Evolutionary conservation across 1,284 basidiomycete species (phyloP), one percentile per base, ranked within the genome.

Genomic region (Naganishia sp.): DNA sequence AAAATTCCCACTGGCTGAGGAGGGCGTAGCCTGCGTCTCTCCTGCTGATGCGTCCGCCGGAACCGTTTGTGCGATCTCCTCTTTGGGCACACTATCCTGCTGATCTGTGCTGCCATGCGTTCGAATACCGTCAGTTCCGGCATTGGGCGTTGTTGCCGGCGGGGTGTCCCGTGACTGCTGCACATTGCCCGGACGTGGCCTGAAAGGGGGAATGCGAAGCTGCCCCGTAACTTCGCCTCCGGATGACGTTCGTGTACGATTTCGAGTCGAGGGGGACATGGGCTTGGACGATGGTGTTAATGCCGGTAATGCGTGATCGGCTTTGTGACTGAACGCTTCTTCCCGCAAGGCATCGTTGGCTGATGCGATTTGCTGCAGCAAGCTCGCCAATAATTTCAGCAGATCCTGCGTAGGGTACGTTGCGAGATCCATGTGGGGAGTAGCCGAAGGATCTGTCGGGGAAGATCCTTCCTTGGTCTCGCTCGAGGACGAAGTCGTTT

Each of bases 311-410:
- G 21, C 23, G 7, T n/a, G 32, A 17, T 61, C 58, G 15, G 58
- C 32, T 50, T 41, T 50, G 32, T n/a, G 23, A 9, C 18, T 50
- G 57, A 47, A 49, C 13, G 51, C 50, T 18, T 79, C 77, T 15
- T 73, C 71, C 17, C 79, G 74, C 21, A 82, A 73, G 23, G 77
- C 83, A 81, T 97, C 94, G 78, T 98, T 98, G 5, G 92, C 88
- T 2, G 87, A 86, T 4, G 95, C 93, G 75, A 98, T 97, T 79
- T 94, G 91, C 54, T 91, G 88, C 67, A 99, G 84, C 17, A 98
- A 82, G 2, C 87, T 87, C 0, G 95, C 94, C n/a, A 99, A 87
- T 17, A 96, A 86, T 39, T 86, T 87, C 52, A 99, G 84, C 13
- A 99, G 85, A 64, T 93, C 82, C 41, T 80, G 77, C 0, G 84